These are phyloP conservation scores for Pseudocohnilembus persalinus DNA, from an alignment of 169 alveolate species.

Conservation along the genomic window DNA sequence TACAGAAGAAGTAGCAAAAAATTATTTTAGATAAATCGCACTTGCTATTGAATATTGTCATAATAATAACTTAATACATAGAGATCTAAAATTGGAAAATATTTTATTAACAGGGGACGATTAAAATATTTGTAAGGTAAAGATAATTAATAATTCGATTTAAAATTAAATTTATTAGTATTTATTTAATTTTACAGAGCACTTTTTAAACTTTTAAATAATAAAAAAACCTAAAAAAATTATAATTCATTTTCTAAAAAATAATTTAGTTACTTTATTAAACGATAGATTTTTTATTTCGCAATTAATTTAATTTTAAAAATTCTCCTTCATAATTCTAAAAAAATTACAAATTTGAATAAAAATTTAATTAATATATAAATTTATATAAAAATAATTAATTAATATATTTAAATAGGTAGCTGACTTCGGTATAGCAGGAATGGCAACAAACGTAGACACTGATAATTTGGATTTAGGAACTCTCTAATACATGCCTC, in stretches of 20 bases:
- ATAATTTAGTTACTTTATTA: background rate
- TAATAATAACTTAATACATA: constrained; percentile 64
- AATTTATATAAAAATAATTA: background rate
- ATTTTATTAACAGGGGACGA: constrained; percentile 24
- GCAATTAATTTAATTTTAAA: too few species aligned
- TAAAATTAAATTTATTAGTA: too few species aligned
- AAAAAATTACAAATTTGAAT: too few species aligned
- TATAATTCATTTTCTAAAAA: background rate
- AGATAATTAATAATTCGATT: too few species aligned
- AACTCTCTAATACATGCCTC: constrained; percentile 49
- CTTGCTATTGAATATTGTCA: constrained; percentile 73
- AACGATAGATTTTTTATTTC: background rate
- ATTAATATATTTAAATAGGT: constrained; percentile 11
- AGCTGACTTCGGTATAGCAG: constrained; percentile 52
- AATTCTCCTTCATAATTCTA: too few species aligned
- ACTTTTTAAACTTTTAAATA: too few species aligned
- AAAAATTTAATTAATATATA: too few species aligned
- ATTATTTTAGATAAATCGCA: constrained; percentile 57
- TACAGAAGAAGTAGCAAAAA: constrained; percentile 62
- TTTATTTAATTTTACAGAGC: too few species aligned
- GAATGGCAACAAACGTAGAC: constrained; percentile 30
- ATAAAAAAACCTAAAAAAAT: too few species aligned
- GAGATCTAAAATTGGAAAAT: constrained; percentile 80
- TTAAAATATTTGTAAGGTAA: background rate
- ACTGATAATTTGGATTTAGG: constrained; percentile 54